phyloP scores from a whole-genome alignment of 2,329 filamentous ascomycete species.

The Epicoccum nigrum region DNA sequence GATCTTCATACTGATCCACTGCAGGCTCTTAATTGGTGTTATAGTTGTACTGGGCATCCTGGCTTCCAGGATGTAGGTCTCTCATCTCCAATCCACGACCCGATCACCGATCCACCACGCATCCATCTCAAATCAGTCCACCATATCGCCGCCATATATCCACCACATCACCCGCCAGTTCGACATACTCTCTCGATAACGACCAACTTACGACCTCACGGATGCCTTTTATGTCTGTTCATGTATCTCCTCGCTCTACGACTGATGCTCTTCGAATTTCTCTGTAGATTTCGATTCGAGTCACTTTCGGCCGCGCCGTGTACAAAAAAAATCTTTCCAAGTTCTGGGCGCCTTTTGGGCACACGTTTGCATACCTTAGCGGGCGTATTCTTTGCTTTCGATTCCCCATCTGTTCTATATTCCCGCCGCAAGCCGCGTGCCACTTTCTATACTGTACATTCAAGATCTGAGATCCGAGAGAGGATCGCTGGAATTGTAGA shows the following conservation, averaged over 20 bases:
- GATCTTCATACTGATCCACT: constrained; percentile 3
- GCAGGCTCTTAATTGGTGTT: constrained; percentile 16
- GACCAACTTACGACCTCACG: constrained; percentile 23
- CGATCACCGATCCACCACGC: constrained; percentile 9
- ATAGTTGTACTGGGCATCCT: constrained; percentile 40
- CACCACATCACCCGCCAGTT: constrained; percentile 13
- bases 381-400: constrained; percentile 36
- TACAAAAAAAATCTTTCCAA: constrained; percentile 30
- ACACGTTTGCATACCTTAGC: constrained; percentile 41
- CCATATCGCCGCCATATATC: constrained; percentile 4
- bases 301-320: constrained; percentile 28
- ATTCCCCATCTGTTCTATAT: constrained; percentile 20
- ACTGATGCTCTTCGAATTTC: constrained; percentile 26
- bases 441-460: constrained; percentile 8
- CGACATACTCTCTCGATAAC: constrained; percentile 24
- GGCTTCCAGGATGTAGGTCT: constrained; percentile 42
- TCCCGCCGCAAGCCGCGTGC: constrained; percentile 13
- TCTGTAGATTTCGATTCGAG: constrained; percentile 24
- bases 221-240: constrained; percentile 14
- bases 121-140: constrained; percentile 3
- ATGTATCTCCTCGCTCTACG: constrained; percentile 18
- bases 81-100: constrained; percentile 1
- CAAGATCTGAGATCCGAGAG: constrained; percentile 10
- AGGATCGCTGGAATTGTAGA: constrained; percentile 9
- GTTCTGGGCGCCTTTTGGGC: constrained; percentile 20